These are phyloP conservation scores for Entomortierella chlamydospora DNA, from an alignment of 192 early-diverging fungal genomes.

Conservation along the genomic window DNA sequence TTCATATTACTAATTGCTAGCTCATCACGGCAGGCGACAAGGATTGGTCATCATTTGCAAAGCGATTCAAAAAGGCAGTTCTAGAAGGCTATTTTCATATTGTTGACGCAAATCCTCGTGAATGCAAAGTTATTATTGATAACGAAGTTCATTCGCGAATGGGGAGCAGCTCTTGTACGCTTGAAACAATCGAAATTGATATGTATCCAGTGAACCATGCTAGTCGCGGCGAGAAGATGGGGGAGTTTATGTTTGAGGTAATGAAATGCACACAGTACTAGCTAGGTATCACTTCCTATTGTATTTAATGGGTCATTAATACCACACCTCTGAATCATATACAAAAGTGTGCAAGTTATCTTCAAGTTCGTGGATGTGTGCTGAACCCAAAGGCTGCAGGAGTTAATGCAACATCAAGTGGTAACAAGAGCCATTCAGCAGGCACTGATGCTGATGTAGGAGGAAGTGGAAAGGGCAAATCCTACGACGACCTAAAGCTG, in stretches of 20 bases:
- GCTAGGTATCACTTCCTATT: too few relatives aligned
- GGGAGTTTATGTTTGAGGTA: constrained; percentile 54
- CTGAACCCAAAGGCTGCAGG: constrained; percentile 7
- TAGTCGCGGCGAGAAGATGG: constrained; percentile 27
- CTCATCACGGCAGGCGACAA: constrained; percentile 22
- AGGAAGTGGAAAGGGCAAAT: neutral
- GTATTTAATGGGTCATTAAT: too few relatives aligned
- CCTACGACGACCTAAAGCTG: constrained; percentile 36
- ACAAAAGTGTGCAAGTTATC: constrained; percentile 41
- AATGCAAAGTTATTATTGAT: constrained; percentile 48
- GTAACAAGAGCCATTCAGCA: neutral
- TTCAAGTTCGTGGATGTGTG: constrained; percentile 39
- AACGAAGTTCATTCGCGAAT: constrained; percentile 37
- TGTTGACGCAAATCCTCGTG: constrained; percentile 22
- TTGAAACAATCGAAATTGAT: constrained; percentile 28
- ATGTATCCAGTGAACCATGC: constrained; percentile 44
- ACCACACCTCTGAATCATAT: too few relatives aligned
- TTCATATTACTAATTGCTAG: constrained; percentile 2
- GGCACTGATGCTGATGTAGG: neutral
- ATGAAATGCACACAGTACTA: neutral
- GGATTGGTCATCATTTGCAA: constrained; percentile 41
- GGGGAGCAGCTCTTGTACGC: neutral
- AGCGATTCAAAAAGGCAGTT: constrained; percentile 35
- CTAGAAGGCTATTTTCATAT: constrained; percentile 40
- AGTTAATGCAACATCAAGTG: neutral